phyloP scores from a whole-genome alignment of 352 stramenopile species.

The Phytopythium vexans region DNA sequence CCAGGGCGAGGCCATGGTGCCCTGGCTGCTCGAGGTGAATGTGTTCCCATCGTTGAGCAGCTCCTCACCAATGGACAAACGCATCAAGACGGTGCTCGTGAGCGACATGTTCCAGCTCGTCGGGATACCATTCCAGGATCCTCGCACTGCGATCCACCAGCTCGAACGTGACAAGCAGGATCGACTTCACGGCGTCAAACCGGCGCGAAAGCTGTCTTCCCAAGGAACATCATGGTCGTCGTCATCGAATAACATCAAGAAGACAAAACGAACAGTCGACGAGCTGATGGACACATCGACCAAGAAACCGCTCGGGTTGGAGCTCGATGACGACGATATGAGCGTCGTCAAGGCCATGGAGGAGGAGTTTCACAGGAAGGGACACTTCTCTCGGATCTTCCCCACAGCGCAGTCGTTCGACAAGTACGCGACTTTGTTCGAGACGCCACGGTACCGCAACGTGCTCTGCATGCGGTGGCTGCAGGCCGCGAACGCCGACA shows the following conservation, averaged over 20 bases:
- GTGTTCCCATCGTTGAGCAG: constrained; percentile 87
- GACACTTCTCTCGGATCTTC: constrained; percentile 78
- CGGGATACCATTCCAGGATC: constrained; percentile 51
- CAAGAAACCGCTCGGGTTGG: constrained; percentile 11
- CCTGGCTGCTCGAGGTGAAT: constrained; percentile 91
- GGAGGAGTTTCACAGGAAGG: constrained; percentile 53
- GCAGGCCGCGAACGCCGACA: constrained; percentile 22
- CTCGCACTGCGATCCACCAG: constrained; percentile 24
- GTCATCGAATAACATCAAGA: background rate
- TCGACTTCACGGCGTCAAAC: constrained; percentile 39
- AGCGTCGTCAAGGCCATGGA: constrained; percentile 54
- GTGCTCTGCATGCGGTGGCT: constrained; percentile 62
- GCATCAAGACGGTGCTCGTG: constrained; percentile 88
- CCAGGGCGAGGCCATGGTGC: constrained; percentile 63
- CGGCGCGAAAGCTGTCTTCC: background rate
- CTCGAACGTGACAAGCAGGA: constrained; percentile 44
- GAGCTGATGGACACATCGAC: constrained; percentile 26
- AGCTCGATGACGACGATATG: constrained; percentile 61
- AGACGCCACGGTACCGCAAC: constrained; percentile 49
- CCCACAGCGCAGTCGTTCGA: constrained; percentile 50
- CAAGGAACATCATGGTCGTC: background rate
- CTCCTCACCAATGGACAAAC: constrained; percentile 82
- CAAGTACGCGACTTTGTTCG: constrained; percentile 53
- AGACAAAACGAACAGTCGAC: constrained; percentile 27
- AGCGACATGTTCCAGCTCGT: constrained; percentile 85